Evolutionary conservation across 345 rosid species (phyloP).

Genomic region (Ceriops zippeliana): DNA sequence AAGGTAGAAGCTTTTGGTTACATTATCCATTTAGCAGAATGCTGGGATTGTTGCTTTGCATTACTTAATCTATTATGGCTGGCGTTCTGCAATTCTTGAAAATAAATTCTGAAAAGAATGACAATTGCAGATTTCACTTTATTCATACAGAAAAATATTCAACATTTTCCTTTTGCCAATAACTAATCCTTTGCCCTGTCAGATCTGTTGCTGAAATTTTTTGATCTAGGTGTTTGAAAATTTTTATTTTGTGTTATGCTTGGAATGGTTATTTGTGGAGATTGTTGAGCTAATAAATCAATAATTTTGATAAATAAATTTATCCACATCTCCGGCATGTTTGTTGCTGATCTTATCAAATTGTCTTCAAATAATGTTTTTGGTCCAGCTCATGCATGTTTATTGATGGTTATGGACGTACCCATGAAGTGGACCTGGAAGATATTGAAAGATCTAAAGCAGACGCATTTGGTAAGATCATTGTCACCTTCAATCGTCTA

Average conservation of each 20-base stretch:
- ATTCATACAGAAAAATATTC: not conserved
- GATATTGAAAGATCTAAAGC: constrained; percentile 50
- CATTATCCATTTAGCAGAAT: not conserved
- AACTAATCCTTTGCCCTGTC: too few relatives aligned
- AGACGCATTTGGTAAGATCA: constrained; percentile 58
- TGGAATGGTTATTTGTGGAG: too few relatives aligned
- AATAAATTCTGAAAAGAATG: not conserved
- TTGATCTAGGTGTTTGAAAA: too few relatives aligned
- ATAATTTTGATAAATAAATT: too few relatives aligned
- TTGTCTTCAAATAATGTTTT: not conserved
- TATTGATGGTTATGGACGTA: constrained; percentile 49
- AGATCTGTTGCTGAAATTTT: too few relatives aligned
- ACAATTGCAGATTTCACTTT: not conserved
- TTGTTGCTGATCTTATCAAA: too few relatives aligned
- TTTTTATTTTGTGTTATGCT: too few relatives aligned
- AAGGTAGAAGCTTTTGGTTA: constrained; percentile 42
- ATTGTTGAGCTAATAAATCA: too few relatives aligned
- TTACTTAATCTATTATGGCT: not conserved
- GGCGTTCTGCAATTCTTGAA: not conserved
- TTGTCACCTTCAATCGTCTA: not conserved
- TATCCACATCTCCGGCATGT: too few relatives aligned
- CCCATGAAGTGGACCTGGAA: constrained; percentile 57
- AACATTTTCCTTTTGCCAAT: not conserved
- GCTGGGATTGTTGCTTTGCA: not conserved
- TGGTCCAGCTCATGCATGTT: constrained; percentile 64